Evolutionary conservation across 306 rosid species (phyloP), one percentile per base, ranked within the genome.

Genomic region (Vachellia pachyceras): DNA sequence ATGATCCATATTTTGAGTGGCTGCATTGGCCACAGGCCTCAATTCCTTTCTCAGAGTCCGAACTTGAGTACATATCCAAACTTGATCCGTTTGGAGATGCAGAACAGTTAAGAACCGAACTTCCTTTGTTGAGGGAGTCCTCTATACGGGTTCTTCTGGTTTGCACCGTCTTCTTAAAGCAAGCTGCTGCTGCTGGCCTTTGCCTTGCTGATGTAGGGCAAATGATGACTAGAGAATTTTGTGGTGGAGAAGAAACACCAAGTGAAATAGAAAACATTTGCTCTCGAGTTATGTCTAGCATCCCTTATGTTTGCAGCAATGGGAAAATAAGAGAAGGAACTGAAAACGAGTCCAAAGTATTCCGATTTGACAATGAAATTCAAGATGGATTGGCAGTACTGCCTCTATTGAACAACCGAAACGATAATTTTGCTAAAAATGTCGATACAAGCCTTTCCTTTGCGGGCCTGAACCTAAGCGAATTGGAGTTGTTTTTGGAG

Each of bases 1-100:
- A 93, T 65, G 99, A 93, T 84, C 99, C 97, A 7, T 95, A 95
- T 80, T 93, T 95, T 39, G 99, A 95, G 81, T 93, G 99, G 99
- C 80, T 95, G 82, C 97, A 91, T 72, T 95, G 97, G 99, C 97
- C 97, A 75, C 99, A 95, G 77, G 97, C 99, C 46, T 91, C 87
- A 0, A 69, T 86, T 76, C 97, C 97, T 46, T 95, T 95, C 84
- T 93, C 97, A 1, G 91, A 90, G 45, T 84, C 80, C 2, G 97
- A 92, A 64, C 61, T 87, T 10, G 97, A 93, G 54, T 95, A 95
- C 72, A 87, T 95, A 52, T 89, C 90, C 35, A 84, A 84, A 40
- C 97, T 95, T 2, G 95, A 95, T 18, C 97, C 97, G 3, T 87
- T 90, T 39, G 82, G 88, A 82, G 97, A 95, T 60, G 97, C 95